A percentile compares a stretch with the other conserved stretches of the same genome.
phyloP scores from a whole-genome alignment of 2,329 filamentous ascomycete genomes.

The Pyrenochaeta sp. region DNA sequence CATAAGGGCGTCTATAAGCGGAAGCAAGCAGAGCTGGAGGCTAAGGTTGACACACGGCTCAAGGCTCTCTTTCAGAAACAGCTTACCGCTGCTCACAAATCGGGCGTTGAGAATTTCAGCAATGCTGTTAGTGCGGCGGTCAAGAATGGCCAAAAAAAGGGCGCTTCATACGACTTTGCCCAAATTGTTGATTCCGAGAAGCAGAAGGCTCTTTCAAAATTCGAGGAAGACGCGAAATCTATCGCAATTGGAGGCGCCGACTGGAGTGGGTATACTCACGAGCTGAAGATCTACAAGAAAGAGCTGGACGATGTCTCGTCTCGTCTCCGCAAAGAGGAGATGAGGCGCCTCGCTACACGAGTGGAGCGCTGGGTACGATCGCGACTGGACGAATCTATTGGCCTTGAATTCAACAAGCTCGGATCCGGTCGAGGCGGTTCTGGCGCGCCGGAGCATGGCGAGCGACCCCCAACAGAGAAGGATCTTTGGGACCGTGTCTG shows the following conservation, averaged over 20 bases:
- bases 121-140: slow-evolving; percentile 87
- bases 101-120: slow-evolving; percentile 82
- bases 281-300: slow-evolving; percentile 82
- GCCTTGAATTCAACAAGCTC: slow-evolving; percentile 94
- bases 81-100: slow-evolving; percentile 86
- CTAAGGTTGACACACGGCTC: slow-evolving; percentile 85
- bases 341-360: slow-evolving; percentile 88
- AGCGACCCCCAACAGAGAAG: slow-evolving; percentile 76
- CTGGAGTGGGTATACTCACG: slow-evolving; percentile 88
- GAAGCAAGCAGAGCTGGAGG: slow-evolving; percentile 84
- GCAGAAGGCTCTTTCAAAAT: slow-evolving; percentile 75
- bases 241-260: slow-evolving; percentile 79
- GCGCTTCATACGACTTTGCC: slow-evolving; percentile 90
- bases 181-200: slow-evolving; percentile 90
- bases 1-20: slow-evolving; percentile 93
- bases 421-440: slow-evolving; percentile 85
- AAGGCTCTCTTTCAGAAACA: slow-evolving; percentile 91
- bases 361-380: slow-evolving; percentile 95
- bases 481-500: slow-evolving; percentile 97
- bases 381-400: slow-evolving; percentile 84
- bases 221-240: slow-evolving; percentile 77
- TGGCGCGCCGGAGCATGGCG: slow-evolving; percentile 79
- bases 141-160: slow-evolving; percentile 91
- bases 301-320: slow-evolving; percentile 90
- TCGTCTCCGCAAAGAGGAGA: slow-evolving; percentile 90